Evolutionary conservation across 176 grass and related monocot species (phyloP).

Genomic region (Aegilops sharonensis): DNA sequence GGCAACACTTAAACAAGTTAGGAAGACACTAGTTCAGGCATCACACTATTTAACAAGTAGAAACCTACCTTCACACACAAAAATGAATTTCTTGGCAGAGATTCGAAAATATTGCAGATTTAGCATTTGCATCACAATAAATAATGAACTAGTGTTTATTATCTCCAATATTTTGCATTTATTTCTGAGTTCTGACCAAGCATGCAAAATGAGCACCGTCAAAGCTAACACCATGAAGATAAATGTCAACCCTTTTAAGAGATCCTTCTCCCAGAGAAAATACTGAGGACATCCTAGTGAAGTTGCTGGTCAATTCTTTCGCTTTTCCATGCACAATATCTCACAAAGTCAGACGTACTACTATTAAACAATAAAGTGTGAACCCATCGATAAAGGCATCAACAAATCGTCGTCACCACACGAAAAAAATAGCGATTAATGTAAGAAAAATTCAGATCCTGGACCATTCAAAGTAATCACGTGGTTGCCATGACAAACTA

Average conservation of each 20-base stretch:
- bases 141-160: neutral
- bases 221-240: neutral
- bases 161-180: slow-evolving; percentile 1
- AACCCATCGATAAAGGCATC: slow-evolving; percentile 4
- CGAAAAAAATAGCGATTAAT: neutral
- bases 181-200: slow-evolving; percentile 18
- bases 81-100: neutral
- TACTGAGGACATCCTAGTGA: neutral
- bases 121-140: slow-evolving; percentile 5
- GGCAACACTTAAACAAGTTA: neutral
- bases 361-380: slow-evolving; percentile 22
- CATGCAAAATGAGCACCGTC: slow-evolving; percentile 29
- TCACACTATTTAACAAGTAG: slow-evolving; percentile 2
- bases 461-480: slow-evolving; percentile 29
- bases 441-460: slow-evolving; percentile 24
- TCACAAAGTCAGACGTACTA: neutral
- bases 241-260: slow-evolving; percentile 41
- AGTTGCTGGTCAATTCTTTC: slow-evolving; percentile 32
- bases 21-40: neutral
- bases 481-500: slow-evolving; percentile 27
- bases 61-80: neutral
- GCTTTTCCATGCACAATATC: neutral
- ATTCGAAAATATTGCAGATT: neutral
- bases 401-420: slow-evolving; percentile 1
- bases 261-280: neutral